These are phyloP conservation scores for Fragaria nilgerrensis DNA, from an alignment of 306 rosid genomes.

Conservation along the genomic window DNA sequence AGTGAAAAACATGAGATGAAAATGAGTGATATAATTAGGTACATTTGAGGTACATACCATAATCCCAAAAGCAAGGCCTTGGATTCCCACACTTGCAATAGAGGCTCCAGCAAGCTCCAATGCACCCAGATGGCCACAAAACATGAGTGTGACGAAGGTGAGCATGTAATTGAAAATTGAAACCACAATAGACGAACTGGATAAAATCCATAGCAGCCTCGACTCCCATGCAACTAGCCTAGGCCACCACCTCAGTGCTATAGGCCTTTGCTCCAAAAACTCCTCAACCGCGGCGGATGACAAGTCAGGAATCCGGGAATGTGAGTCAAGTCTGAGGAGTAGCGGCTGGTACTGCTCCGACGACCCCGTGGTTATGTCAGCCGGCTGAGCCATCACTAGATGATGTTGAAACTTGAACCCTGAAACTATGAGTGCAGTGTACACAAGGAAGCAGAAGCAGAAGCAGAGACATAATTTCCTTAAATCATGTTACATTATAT, in stretches of 20 bases:
- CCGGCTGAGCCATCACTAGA: background rate
- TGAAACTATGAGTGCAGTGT: background rate
- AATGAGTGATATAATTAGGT: too few relatives aligned
- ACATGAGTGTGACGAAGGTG: slow-evolving; percentile 47
- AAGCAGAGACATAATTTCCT: background rate
- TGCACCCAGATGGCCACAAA: slow-evolving; percentile 55
- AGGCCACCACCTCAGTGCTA: slow-evolving; percentile 36
- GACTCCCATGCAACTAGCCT: slow-evolving; percentile 65
- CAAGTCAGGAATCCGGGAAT: slow-evolving; percentile 27
- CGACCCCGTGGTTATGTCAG: background rate
- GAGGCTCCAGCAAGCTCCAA: slow-evolving; percentile 75
- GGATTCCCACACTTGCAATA: slow-evolving; percentile 60
- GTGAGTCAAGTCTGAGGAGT: slow-evolving; percentile 23
- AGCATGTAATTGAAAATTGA: slow-evolving; percentile 45
- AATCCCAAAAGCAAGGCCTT: slow-evolving; percentile 72
- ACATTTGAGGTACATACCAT: slow-evolving; percentile 40
- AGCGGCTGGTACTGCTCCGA: background rate
- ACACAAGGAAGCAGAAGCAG: background rate
- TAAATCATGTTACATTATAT: background rate
- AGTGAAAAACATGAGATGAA: background rate
- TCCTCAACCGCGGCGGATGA: slow-evolving; percentile 39
- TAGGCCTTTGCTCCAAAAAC: slow-evolving; percentile 33
- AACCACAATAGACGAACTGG: slow-evolving; percentile 35
- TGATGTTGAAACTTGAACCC: background rate
- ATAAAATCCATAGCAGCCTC: slow-evolving; percentile 53